phyloP scores from a whole-genome alignment of 305 asterid genomes.

The Fraxinus baroniana region DNA sequence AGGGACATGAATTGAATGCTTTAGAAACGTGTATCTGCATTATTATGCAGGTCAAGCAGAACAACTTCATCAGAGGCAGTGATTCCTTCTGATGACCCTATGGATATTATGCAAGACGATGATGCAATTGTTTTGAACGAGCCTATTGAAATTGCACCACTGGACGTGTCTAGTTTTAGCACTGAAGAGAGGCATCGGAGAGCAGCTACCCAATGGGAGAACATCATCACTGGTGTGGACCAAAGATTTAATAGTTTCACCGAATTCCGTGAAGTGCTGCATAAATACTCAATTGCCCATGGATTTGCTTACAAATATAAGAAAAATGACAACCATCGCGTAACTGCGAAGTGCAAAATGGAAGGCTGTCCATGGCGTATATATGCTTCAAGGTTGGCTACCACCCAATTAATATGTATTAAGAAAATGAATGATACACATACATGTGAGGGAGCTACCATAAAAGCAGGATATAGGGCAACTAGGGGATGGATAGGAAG shows the following conservation, averaged over 20 bases:
- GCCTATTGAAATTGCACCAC: slow-evolving; percentile 46
- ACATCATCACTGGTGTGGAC: slow-evolving; percentile 93
- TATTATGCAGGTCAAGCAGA: slow-evolving; percentile 67
- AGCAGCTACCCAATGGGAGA: slow-evolving; percentile 95
- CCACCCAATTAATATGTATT: slow-evolving; percentile 85
- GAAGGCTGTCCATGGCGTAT: slow-evolving; percentile 97
- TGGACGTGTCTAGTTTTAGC: slow-evolving; percentile 35
- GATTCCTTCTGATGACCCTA: slow-evolving; percentile 49
- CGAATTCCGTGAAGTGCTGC: slow-evolving; percentile 91
- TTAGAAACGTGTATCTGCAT: slow-evolving; percentile 21
- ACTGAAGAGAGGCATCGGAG: slow-evolving; percentile 68
- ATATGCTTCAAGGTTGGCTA: slow-evolving; percentile 86
- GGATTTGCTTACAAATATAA: slow-evolving; percentile 91
- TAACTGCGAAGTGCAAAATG: slow-evolving; percentile 88
- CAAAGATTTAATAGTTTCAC: slow-evolving; percentile 89
- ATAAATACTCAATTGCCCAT: slow-evolving; percentile 91
- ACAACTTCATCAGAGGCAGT: slow-evolving; percentile 64
- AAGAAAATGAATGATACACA: slow-evolving; percentile 84
- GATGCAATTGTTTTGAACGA: slow-evolving; percentile 45
- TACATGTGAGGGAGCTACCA: slow-evolving; percentile 80
- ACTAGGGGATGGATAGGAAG: slow-evolving; percentile 96
- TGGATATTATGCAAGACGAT: slow-evolving; percentile 32
- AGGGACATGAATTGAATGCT: not conserved
- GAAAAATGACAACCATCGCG: slow-evolving; percentile 96
- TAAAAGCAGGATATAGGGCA: slow-evolving; percentile 91